These are phyloP conservation scores for Nothophaeocryptopus gaeumannii DNA, from an alignment of 2,329 filamentous ascomycete species.

Conservation along the genomic window DNA sequence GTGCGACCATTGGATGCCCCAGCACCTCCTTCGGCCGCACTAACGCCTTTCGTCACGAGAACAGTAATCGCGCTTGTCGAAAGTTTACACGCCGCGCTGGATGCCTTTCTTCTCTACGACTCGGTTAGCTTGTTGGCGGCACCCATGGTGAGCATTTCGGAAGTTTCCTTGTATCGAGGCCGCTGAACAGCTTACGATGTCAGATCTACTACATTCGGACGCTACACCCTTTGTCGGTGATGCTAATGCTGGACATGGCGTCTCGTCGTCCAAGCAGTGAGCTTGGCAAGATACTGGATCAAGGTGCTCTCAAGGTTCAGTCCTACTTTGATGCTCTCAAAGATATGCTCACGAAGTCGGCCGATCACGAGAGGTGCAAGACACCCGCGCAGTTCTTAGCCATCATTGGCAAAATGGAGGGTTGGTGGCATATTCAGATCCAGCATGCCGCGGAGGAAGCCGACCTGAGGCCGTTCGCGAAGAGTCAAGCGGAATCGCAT, in stretches of 20 bases:
- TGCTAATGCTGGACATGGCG: constrained; percentile 8
- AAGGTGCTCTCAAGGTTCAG: constrained; percentile 1
- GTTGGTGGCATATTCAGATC: constrained; percentile 5
- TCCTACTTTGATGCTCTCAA: constrained; percentile 7
- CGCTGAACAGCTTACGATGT: too few species aligned
- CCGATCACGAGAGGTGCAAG: background rate
- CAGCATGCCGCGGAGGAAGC: background rate
- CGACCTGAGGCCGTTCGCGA: constrained; percentile 3
- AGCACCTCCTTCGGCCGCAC: background rate
- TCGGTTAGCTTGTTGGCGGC: constrained; percentile 1
- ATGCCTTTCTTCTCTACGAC: constrained; percentile 9
- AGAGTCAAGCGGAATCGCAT: background rate
- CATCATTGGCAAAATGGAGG: constrained; percentile 6
- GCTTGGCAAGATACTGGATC: constrained; percentile 8
- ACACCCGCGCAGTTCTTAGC: constrained; percentile 4
- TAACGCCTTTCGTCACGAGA: constrained; percentile 8
- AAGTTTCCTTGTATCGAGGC: too few species aligned
- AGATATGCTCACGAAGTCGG: background rate
- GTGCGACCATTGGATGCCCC: constrained; percentile 3
- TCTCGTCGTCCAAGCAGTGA: constrained; percentile 7
- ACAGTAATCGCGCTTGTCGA: constrained; percentile 3
- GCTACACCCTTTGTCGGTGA: constrained; percentile 4
- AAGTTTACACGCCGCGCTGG: constrained; percentile 4
- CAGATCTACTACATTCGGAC: constrained; percentile 12
- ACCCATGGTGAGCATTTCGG: constrained; percentile 4